Base-by-base conservation (phyloP, 2,329 filamentous ascomycete species). In the Salinomyces thailandicus region DNA sequence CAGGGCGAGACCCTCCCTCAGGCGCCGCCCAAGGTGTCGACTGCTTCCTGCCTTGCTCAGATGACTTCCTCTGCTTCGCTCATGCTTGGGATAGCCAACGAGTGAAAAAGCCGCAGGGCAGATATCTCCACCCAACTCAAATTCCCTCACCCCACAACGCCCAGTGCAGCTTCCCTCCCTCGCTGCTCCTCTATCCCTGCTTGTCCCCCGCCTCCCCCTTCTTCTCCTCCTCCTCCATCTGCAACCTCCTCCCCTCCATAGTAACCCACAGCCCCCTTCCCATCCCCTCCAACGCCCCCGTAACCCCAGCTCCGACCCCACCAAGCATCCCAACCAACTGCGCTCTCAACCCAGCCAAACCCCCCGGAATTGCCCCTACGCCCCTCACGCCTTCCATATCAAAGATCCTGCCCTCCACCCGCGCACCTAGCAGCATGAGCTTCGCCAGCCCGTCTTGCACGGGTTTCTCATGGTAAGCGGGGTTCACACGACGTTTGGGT, bases 361-460 rank as follows among this genome's bases (percentile, higher is more conserved):
- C 85, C 41, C 85, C 85, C 48, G 81, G 69, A 50, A 96, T 93
- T 22, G 80, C 72, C 39, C 85, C 74, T 30, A 80, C 71, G 79
- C 79, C 83, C 53, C 70, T 75, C 18, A 71, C 68, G 37, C 82
- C 81, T 8, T 79, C 77, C 31, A 73, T 62, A 55, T 95, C 87
- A 52, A 94, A 87, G 19, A 85, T 75, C 59, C 77, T 80, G 44
- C 83, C 83, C 55, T 98, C 91, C 18, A 95, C 74, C 35, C 91
- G 72, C 11, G 87, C 87, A 36, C 86, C 91, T 11, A 98, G 65
- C 20, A 98, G 63, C 59, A 93, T 69, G 45, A 98, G 63, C 65
- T 98, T 98, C 53, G 85, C 77, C 49, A 98, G 59, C 5, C 83
- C 91, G 46, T 67, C 75, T 62, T 95, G 87, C 37, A 89, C 84